Base-by-base conservation (phyloP, 1,284 basidiomycete genomes). In the Omphalotus olearius region DNA sequence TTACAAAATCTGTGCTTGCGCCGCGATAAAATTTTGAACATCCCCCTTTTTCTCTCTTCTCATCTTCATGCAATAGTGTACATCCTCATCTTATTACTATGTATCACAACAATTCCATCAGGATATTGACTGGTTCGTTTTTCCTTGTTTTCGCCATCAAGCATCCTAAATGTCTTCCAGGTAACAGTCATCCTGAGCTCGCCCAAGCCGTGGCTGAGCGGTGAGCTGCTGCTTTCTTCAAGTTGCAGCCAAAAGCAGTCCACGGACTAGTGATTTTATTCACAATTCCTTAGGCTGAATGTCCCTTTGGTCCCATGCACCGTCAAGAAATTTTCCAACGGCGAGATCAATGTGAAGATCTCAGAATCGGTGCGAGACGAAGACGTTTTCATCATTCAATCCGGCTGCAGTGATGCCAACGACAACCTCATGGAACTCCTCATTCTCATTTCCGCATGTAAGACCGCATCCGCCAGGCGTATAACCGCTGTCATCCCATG, bases 401-500 rank as follows among this genome's bases (percentile, higher is more conserved):
- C 87, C 7, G 85, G 85, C 23, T 88, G 80, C 69, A 70, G 72
- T 64, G 87, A 91, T 62, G 85, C 86, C 60, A 90, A 91, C 66
- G 89, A 92, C 71, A 84, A 88, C 68, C 76, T 93, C 57, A 93
- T 93, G 91, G 91, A 93, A 67, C 89, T 94, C 56, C 84, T 94
- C 66, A 88, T 93, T 63, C 83, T 94, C 66, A 85, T 92, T 60
- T 88, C 86, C 55, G 97, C 96, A 3, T 98, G 96, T 81, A 98
- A 96, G 72, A 98, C 94, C 0, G 93, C 96, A 1, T 95, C 93
- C 1, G 96, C 96, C 1, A 85, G 94, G 56, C 82, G 97, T 49
- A 97, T 98, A 73, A 99, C 97, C 6, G 97, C 96, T 18, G 94
- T 99, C 64, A 96, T 99, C 57, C 97, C 96, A 10, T 97, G 93